Evolutionary conservation across 2,329 filamentous ascomycete genomes (phyloP).

Genomic region (Exophiala sideris): DNA sequence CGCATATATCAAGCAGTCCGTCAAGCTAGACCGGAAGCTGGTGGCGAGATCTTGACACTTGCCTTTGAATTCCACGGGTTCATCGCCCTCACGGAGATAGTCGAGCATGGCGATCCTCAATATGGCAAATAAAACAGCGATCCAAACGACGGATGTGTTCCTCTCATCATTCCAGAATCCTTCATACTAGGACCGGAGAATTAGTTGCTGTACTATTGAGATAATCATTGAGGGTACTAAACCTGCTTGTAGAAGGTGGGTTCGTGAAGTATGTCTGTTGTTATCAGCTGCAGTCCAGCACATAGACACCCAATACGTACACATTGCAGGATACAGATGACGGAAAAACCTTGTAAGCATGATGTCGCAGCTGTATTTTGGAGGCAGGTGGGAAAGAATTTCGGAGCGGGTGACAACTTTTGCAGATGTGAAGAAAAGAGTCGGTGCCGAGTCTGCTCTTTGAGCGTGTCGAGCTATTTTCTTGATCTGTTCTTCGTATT

Average conservation of each 20-base stretch:
- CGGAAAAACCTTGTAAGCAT: slow-evolving; percentile 88
- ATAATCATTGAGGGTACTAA: too few species aligned
- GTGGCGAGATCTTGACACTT: slow-evolving; percentile 15
- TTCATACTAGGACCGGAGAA: slow-evolving; percentile 7
- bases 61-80: slow-evolving; percentile 12
- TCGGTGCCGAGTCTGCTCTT: slow-evolving; percentile 60
- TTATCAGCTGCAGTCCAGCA: neutral
- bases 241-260: slow-evolving; percentile 73
- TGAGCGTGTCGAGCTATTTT: slow-evolving; percentile 66
- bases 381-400: slow-evolving; percentile 72
- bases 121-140: slow-evolving; percentile 11
- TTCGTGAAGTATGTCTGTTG: slow-evolving; percentile 65
- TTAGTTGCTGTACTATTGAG: too few species aligned
- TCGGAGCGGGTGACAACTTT: slow-evolving; percentile 69
- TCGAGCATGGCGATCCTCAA: slow-evolving; percentile 17
- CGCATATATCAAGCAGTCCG: slow-evolving; percentile 28
- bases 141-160: slow-evolving; percentile 4
- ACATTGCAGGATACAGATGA: slow-evolving; percentile 63
- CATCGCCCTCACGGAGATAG: slow-evolving; percentile 13
- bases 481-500: slow-evolving; percentile 75
- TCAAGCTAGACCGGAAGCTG: slow-evolving; percentile 10
- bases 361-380: slow-evolving; percentile 76
- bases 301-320: neutral
- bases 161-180: slow-evolving; percentile 10
- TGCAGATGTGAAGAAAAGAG: slow-evolving; percentile 71